Evolutionary conservation across 305 asterid genomes (phyloP), one percentile per base, ranked within the genome.

Genomic region (Fraxinus xanthoxyloides): DNA sequence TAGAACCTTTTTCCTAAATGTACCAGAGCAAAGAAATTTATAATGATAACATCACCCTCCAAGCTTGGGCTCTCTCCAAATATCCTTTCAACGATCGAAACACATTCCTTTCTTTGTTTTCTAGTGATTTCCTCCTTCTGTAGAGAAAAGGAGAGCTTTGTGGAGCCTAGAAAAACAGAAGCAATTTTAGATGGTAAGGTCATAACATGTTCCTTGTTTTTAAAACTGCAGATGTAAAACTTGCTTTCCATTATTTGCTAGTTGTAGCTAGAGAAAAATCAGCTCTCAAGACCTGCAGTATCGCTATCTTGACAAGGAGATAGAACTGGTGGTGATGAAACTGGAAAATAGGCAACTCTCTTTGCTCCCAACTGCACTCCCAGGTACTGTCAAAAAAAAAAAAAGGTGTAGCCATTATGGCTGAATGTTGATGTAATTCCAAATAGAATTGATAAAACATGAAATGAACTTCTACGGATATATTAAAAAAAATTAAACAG

Each of bases 11-110:
- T 72, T 79, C 84, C 69, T 75, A 72, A 76, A 85, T 72, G 73
- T 87, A 95, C 99, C 98, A 95, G 89, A 13, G 98, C 97, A 84
- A 95, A 95, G 87, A 94, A 92, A 86, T 95, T 95, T 82, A 95
- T 93, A 83, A 92, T 82, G 80, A 95, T 89, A 82, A 90, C 84
- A 82, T 95, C 98, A 65, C 91, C 92, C 85, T 90, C 90, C 84
- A 87, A 79, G 87, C 84, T 76, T 63, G 89, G 80, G 78, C 80
- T 89, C 74, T 88, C 97, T 85, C 94, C 97, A 86, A 87, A 94
- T 79, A 94, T 89, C 86, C 78, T 85, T 82, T 93, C 98, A 87
- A 90, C 67, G 72, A 85, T 80, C 5, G 89, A 88, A 82, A 91
- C 80, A 85, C 97, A 94, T 61, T 94, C 92, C 81, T 89, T 89